A percentile compares a stretch with the other conserved stretches of the same genome.
These are phyloP conservation scores for Hypoxylon crocopeplum DNA, from an alignment of 495 filamentous ascomycete genomes.

Conservation along the genomic window DNA sequence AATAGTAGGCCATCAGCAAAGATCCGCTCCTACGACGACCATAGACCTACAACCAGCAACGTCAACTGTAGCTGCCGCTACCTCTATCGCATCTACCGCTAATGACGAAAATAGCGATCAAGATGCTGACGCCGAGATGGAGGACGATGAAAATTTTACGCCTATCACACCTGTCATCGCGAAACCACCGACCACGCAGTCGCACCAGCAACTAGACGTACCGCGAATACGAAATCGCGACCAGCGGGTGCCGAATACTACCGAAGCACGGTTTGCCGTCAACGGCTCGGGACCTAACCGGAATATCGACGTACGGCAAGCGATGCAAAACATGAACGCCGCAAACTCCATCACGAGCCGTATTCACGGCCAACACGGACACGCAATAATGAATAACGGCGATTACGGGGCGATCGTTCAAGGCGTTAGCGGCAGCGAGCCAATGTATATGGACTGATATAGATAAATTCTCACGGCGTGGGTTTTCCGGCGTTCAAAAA, in stretches of 20 bases:
- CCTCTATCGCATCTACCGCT: conserved; percentile 16
- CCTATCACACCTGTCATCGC: conserved; percentile 30
- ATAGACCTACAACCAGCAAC: conserved; percentile 15
- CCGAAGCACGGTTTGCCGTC: conserved; percentile 26
- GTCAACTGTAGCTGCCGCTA: conserved; percentile 11
- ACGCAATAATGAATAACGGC: conserved; percentile 39
- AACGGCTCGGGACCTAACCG: conserved; percentile 32
- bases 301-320: conserved; percentile 34
- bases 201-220: conserved; percentile 39
- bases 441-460: conserved; percentile 52
- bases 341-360: conserved; percentile 32
- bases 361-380: conserved; percentile 35
- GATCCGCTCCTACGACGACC: conserved; percentile 19
- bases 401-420: conserved; percentile 43
- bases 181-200: conserved; percentile 25
- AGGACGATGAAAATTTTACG: conserved; percentile 46
- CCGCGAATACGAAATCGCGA: conserved; percentile 31
- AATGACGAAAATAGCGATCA: conserved; percentile 50
- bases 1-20: conserved; percentile 12
- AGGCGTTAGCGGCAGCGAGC: conserved; percentile 45
- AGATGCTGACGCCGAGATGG: conserved; percentile 51
- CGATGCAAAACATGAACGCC: conserved; percentile 40
- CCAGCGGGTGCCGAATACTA: conserved; percentile 20
- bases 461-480: no score
- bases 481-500: no score